A percentile compares a stretch with the other conserved stretches of the same genome.
These are phyloP conservation scores for Pholiota adiposa DNA, from an alignment of 1,284 basidiomycete genomes.

Conservation along the genomic window DNA sequence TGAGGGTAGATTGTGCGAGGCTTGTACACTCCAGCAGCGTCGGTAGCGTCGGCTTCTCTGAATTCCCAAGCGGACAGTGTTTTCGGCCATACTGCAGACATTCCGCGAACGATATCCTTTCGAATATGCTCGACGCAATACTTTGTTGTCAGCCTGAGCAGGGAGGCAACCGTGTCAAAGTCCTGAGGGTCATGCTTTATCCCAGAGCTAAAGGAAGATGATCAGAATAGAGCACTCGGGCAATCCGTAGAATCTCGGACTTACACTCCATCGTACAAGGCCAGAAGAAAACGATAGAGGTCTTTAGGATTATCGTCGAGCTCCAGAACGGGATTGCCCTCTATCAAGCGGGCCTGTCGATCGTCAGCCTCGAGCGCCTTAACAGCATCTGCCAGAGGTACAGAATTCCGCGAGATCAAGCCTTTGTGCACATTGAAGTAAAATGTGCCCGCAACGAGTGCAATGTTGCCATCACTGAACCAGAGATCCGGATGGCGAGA, in stretches of 20 bases:
- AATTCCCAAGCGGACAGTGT: constrained; percentile 64
- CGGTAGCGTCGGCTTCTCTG: constrained; percentile 57
- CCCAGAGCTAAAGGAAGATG: constrained; percentile 31
- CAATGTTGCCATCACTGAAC: constrained; percentile 71
- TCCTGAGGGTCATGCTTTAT: constrained; percentile 48
- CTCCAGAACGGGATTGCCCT: constrained; percentile 57
- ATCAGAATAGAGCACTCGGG: not conserved
- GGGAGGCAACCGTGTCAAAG: constrained; percentile 52
- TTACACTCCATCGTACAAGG: constrained; percentile 67
- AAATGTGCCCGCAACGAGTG: constrained; percentile 48
- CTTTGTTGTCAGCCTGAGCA: constrained; percentile 65
- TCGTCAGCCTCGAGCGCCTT: constrained; percentile 27
- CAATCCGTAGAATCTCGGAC: constrained; percentile 20
- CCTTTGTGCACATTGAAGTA: constrained; percentile 74
- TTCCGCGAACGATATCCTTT: constrained; percentile 52
- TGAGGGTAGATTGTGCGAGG: constrained; percentile 60
- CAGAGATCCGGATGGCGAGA: constrained; percentile 57
- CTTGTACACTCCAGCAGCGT: constrained; percentile 52
- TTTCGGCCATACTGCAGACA: constrained; percentile 60
- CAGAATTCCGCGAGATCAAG: constrained; percentile 65
- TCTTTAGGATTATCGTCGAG: constrained; percentile 57
- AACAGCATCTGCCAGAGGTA: constrained; percentile 45
- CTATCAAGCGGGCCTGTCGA: constrained; percentile 37
- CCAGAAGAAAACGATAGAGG: constrained; percentile 56
- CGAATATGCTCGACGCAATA: constrained; percentile 62